Percentiles rank a stretch among this genome's conserved stretches.
Conservation (phyloP, 306 rosid genomes). For the Adenanthera pavonina region DNA sequence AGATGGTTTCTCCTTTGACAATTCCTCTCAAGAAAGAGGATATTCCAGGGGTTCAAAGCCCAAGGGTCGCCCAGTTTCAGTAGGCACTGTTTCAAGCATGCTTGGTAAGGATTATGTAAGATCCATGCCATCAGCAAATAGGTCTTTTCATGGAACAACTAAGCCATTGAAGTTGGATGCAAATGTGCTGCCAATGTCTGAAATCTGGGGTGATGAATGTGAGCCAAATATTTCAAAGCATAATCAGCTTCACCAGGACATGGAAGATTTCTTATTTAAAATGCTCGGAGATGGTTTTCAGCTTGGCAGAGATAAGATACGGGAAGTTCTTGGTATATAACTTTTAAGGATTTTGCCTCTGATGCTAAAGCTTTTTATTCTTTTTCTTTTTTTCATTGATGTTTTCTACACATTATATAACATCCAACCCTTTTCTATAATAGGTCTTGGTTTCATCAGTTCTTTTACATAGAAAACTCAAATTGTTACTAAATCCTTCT, state of each 20-base stretch:
- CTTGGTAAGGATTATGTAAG: conserved; percentile 60
- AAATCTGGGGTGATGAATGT: conserved; percentile 49
- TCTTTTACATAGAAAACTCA: conserved; percentile 3
- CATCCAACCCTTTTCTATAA: conserved; percentile 3
- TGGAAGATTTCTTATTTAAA: conserved; percentile 76
- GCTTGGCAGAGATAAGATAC: conserved; percentile 68
- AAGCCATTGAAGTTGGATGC: conserved; percentile 66
- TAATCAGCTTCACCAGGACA: conserved; percentile 55
- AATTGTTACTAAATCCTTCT: neutral
- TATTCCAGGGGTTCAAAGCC: conserved; percentile 36
- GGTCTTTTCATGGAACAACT: conserved; percentile 22
- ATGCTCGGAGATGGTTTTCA: conserved; percentile 87
- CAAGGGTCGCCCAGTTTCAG: conserved; percentile 60
- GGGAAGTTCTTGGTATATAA: conserved; percentile 74
- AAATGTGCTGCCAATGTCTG: conserved; percentile 53
- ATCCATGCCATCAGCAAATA: conserved; percentile 48
- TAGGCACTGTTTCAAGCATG: conserved; percentile 69
- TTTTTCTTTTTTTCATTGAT: conserved; percentile 4
- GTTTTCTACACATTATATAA: conserved; percentile 6
- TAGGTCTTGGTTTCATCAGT: neutral
- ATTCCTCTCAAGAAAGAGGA: conserved; percentile 44
- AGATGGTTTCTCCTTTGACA: conserved; percentile 40
- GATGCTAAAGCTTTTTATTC: neutral
- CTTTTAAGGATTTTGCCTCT: conserved; percentile 19
- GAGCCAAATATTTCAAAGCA: conserved; percentile 39